Conservation (phyloP, 768 basidiomycete species). For the Phlegmacium glaucopus region DNA sequence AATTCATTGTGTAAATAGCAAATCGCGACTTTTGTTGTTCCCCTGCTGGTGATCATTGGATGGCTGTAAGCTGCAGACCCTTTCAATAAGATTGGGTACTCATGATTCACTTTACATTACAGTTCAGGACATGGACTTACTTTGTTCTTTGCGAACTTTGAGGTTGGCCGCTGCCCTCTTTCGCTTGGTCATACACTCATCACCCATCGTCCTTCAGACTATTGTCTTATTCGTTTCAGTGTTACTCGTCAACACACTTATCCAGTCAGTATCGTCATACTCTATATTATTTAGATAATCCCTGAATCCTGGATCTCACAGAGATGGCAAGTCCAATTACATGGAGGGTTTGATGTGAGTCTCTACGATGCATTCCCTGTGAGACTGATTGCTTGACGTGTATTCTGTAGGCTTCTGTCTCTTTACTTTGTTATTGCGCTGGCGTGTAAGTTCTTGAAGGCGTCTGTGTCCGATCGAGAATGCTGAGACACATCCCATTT, state of each 20-base stretch:
- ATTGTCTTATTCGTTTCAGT: conserved; percentile 85
- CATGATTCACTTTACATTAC: conserved; percentile 2
- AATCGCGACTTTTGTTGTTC: conserved; percentile 85
- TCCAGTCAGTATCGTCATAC: conserved; percentile 47
- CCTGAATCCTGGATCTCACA: conserved; percentile 16
- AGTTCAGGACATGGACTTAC: conserved; percentile 71
- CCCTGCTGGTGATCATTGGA: conserved; percentile 82
- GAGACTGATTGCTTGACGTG: conserved; percentile 23
- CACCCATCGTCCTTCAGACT: conserved; percentile 42
- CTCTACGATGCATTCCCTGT: conserved; percentile 21
- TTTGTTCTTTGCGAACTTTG: conserved; percentile 83
- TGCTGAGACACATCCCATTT: too few species aligned
- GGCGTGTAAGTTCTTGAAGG: conserved; percentile 43
- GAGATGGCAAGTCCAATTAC: conserved; percentile 86
- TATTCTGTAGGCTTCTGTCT: conserved; percentile 46
- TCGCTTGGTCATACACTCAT: background rate
- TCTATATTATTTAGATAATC: background rate
- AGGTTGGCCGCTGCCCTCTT: conserved; percentile 42
- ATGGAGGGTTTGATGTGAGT: conserved; percentile 84
- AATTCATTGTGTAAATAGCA: conserved; percentile 41
- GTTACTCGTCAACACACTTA: conserved; percentile 80
- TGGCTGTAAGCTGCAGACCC: conserved; percentile 61
- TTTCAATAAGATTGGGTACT: conserved; percentile 6
- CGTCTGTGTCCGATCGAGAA: background rate
- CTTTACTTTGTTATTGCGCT: conserved; percentile 81